Conservation (phyloP, 345 rosid species). For the Gynandropsis gynandra region DNA sequence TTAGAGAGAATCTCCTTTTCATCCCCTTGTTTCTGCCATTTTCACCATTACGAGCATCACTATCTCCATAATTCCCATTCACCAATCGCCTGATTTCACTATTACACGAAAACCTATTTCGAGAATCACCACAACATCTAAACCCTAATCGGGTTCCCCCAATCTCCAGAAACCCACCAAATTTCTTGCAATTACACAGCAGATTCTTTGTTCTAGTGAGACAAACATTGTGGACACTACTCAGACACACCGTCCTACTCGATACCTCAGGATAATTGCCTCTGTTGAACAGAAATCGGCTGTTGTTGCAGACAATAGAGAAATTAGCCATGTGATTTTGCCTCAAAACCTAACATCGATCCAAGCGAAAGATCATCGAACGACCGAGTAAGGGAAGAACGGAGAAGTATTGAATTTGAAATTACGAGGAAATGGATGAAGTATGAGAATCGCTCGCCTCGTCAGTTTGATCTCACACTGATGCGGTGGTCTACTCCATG, state of each 20-base stretch:
- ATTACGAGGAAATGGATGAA: no score
- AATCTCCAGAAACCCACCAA: slow-evolving; percentile 29
- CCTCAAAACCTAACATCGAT: slow-evolving; percentile 1
- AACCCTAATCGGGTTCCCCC: slow-evolving; percentile 28
- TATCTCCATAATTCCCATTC: slow-evolving; percentile 31
- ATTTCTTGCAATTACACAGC: slow-evolving; percentile 29
- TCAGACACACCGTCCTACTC: slow-evolving; percentile 26
- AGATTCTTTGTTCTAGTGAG: slow-evolving; percentile 26
- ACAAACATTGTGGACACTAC: slow-evolving; percentile 24
- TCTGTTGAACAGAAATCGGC: slow-evolving; percentile 31
- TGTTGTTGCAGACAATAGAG: slow-evolving; percentile 45
- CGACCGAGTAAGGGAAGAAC: no score
- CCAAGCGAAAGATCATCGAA: slow-evolving; percentile 4
- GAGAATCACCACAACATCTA: slow-evolving; percentile 29
- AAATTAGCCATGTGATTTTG: slow-evolving; percentile 43
- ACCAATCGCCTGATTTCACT: slow-evolving; percentile 32
- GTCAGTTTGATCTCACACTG: no score
- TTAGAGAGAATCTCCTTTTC: slow-evolving; percentile 39
- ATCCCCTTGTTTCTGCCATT: slow-evolving; percentile 25
- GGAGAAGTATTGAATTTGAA: slow-evolving; percentile 4
- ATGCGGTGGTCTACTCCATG: no score
- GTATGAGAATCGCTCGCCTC: no score
- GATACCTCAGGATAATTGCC: slow-evolving; percentile 20
- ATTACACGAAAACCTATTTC: slow-evolving; percentile 33
- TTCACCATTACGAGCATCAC: slow-evolving; percentile 23